phyloP scores from a whole-genome alignment of 225 moss, liverwort and hornwort species.

The Pseudoscleropodium purum region DNA sequence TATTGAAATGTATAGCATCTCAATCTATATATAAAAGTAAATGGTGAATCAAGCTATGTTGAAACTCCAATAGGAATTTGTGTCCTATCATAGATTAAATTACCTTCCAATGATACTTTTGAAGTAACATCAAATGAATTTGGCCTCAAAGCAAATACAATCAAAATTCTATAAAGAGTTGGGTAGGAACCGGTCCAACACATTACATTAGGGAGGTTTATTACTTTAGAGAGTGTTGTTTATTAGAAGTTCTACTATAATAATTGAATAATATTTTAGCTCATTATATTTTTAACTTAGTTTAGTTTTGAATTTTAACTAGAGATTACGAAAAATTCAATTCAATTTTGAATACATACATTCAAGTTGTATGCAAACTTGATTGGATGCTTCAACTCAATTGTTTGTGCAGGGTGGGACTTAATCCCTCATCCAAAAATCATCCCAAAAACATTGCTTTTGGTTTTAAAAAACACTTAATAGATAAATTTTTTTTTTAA shows the following conservation, averaged over 20 bases:
- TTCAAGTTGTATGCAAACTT: neutral
- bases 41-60: neutral
- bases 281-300: neutral
- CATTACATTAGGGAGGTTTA: too few relatives aligned
- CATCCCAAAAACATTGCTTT: neutral
- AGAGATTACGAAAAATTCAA: neutral
- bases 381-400: neutral
- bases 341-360: neutral
- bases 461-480: neutral
- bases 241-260: too few relatives aligned
- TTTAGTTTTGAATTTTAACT: neutral
- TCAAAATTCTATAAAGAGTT: too few relatives aligned
- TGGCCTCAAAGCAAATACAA: neutral
- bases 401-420: fast-evolving
- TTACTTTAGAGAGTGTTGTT: too few relatives aligned
- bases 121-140: neutral
- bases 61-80: neutral
- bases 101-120: neutral
- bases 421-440: neutral
- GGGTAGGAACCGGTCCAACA: too few relatives aligned
- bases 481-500: too few relatives aligned
- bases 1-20: neutral
- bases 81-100: neutral
- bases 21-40: neutral
- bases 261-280: too few relatives aligned